A percentile compares a stretch with the other conserved stretches of the same genome.
These are phyloP conservation scores for Microbotryum intermedium DNA, from an alignment of 1,284 basidiomycete genomes.

Conservation along the genomic window DNA sequence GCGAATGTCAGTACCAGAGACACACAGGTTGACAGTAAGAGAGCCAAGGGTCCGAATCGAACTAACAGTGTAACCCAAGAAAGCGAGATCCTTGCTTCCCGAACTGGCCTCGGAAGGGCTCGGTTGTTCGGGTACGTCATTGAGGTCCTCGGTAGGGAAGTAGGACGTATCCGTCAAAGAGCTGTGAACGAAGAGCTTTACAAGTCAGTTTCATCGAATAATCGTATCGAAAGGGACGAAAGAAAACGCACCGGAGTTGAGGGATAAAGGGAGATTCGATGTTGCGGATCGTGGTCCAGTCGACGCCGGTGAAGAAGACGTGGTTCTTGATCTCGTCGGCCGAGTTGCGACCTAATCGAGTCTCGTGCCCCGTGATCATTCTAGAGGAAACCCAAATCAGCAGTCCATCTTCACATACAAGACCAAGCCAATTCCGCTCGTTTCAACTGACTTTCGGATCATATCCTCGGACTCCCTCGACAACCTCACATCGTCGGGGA, in stretches of 20 bases:
- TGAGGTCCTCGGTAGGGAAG: constrained; percentile 93
- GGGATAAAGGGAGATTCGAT: constrained; percentile 96
- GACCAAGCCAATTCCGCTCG: neutral
- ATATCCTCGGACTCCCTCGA: constrained; percentile 87
- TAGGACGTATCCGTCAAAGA: constrained; percentile 92
- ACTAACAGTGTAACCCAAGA: constrained; percentile 59
- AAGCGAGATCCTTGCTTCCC: constrained; percentile 53
- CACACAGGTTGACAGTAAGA: neutral
- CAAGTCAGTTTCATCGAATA: neutral
- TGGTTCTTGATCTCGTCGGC: constrained; percentile 88
- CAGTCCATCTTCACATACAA: neutral
- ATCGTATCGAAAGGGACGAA: neutral
- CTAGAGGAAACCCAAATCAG: constrained; percentile 28
- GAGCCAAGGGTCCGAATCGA: no score
- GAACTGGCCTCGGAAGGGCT: constrained; percentile 52
- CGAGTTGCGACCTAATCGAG: constrained; percentile 52
- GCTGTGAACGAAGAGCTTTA: constrained; percentile 33
- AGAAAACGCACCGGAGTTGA: constrained; percentile 50
- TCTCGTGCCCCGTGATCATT: constrained; percentile 75
- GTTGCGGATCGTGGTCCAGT: constrained; percentile 80
- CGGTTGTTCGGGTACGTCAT: constrained; percentile 58
- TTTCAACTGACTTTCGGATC: constrained; percentile 56
- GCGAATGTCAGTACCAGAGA: neutral
- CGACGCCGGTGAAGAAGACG: constrained; percentile 93
- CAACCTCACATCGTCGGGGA: constrained; percentile 94